Conservation (phyloP, 305 asterid species). For the Fraxinus paxiana region DNA sequence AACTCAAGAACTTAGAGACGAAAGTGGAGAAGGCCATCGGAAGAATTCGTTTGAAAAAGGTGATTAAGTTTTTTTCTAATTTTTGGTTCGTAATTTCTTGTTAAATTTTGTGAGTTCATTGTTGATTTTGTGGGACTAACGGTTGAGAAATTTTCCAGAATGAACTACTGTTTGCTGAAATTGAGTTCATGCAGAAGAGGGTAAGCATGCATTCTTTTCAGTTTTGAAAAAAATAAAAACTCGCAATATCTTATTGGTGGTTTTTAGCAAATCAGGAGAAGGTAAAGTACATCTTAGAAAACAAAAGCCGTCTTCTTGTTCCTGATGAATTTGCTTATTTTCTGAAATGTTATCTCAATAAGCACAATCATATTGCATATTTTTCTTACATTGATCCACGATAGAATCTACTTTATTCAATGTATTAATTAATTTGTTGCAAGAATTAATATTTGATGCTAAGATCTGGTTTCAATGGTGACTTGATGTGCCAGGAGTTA, state of each 20-base stretch:
- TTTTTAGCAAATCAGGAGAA: too few relatives aligned
- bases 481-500: constrained; percentile 50
- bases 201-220: constrained; percentile 26
- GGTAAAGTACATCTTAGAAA: too few relatives aligned
- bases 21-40: constrained; percentile 75
- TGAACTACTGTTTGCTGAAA: constrained; percentile 81
- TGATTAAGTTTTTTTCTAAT: constrained; percentile 7
- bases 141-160: constrained; percentile 41
- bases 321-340: background rate
- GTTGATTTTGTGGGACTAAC: background rate
- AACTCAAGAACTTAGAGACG: constrained; percentile 51
- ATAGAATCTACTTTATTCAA: background rate
- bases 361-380: background rate
- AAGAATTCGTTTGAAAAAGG: constrained; percentile 74
- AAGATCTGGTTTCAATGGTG: background rate
- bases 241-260: too few relatives aligned
- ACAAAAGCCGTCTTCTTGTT: background rate
- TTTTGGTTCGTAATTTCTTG: background rate
- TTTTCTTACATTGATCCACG: background rate
- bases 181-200: constrained; percentile 89
- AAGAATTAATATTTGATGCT: background rate
- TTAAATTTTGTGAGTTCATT: background rate
- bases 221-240: background rate
- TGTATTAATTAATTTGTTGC: background rate
- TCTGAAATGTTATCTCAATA: background rate